Percentiles rank a stretch among this genome's conserved stretches.
Evolutionary conservation across 305 asterid genomes (phyloP).

Genomic region (Stenogyne calaminthoides): DNA sequence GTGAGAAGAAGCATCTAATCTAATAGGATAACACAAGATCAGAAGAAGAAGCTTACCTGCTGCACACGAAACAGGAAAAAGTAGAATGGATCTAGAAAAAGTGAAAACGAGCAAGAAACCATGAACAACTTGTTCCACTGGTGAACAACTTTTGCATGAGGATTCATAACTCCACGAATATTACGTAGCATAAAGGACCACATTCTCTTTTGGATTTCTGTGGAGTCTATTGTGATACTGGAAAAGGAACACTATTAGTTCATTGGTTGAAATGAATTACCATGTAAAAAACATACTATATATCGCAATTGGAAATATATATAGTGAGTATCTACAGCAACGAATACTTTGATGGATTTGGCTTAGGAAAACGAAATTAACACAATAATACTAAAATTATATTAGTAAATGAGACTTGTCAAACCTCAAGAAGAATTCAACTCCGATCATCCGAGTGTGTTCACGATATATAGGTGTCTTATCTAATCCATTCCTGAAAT

Average conservation of each 20-base stretch:
- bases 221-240: slow-evolving; percentile 68
- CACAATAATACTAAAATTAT: too few relatives aligned
- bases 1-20: too few relatives aligned
- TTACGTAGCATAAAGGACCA: slow-evolving; percentile 43
- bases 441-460: too few relatives aligned
- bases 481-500: slow-evolving; percentile 59
- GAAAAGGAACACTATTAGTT: too few relatives aligned
- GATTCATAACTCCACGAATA: slow-evolving; percentile 78
- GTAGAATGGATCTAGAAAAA: slow-evolving; percentile 80
- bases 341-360: too few relatives aligned
- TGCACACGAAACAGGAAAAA: slow-evolving; percentile 63
- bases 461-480: slow-evolving; percentile 66
- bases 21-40: too few relatives aligned
- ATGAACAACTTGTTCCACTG: slow-evolving; percentile 81
- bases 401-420: slow-evolving; percentile 44
- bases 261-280: too few relatives aligned
- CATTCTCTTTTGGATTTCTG: slow-evolving; percentile 64
- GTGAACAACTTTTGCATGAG: slow-evolving; percentile 64
- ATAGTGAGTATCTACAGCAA: too few relatives aligned
- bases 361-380: too few relatives aligned
- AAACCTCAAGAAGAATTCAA: too few relatives aligned
- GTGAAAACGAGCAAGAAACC: slow-evolving; percentile 67
- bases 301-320: too few relatives aligned
- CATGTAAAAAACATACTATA: too few relatives aligned
- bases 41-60: slow-evolving; percentile 54